Percentiles rank a stretch among this genome's conserved stretches.
Evolutionary conservation across 139 green algal species (phyloP).

Genomic region (Chlorella sp.): DNA sequence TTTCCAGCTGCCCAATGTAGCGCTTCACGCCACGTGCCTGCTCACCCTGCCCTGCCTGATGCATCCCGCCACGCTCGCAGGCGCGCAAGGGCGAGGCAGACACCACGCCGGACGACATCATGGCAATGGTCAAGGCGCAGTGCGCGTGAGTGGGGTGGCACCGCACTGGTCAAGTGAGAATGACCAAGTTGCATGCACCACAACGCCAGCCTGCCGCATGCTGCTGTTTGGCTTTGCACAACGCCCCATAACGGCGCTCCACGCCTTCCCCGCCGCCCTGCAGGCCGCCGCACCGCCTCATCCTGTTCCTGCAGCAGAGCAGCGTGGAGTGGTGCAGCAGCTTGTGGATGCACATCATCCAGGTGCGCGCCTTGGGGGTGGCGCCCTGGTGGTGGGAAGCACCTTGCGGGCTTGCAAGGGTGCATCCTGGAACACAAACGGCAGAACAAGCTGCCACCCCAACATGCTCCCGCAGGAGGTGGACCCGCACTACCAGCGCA

Average conservation of each 20-base stretch:
- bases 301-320: slow-evolving; percentile 95
- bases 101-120: slow-evolving; percentile 89
- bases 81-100: slow-evolving; percentile 83
- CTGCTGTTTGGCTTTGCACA: too few relatives aligned
- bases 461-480: slow-evolving; percentile 67
- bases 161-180: too few relatives aligned
- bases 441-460: too few relatives aligned
- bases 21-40: not conserved
- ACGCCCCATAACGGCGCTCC: not conserved
- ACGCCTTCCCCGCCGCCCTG: not conserved
- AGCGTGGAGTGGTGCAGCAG: slow-evolving; percentile 93
- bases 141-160: slow-evolving; percentile 32
- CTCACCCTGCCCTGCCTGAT: not conserved
- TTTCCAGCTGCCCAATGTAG: not conserved
- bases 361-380: too few relatives aligned
- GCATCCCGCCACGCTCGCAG: slow-evolving; percentile 36
- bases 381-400: too few relatives aligned
- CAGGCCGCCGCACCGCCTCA: slow-evolving; percentile 83
- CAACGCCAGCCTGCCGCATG: too few relatives aligned
- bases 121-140: slow-evolving; percentile 92
- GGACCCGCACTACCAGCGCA: slow-evolving; percentile 87
- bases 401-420: too few relatives aligned
- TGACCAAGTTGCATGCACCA: too few relatives aligned
- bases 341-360: slow-evolving; percentile 91
- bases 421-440: too few relatives aligned